A percentile compares a stretch with the other conserved stretches of the same genome.
Evolutionary conservation across 805 yeast genomes (phyloP).

Genomic region (Yarrowia keelungensis): DNA sequence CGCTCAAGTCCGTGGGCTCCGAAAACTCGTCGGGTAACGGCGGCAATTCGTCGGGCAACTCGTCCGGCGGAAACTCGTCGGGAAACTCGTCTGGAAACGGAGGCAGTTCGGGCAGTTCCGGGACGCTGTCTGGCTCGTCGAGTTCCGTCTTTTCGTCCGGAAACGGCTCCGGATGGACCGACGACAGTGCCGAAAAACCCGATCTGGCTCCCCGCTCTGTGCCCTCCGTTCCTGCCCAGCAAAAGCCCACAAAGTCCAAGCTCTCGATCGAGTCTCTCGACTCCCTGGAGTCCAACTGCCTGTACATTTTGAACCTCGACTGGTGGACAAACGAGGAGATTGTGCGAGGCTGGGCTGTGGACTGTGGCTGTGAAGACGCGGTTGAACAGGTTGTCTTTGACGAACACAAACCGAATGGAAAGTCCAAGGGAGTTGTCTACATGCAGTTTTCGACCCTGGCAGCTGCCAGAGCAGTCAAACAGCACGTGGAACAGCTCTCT

Average conservation of each 20-base stretch:
- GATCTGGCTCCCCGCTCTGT: constrained; percentile 14
- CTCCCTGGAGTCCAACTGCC: constrained; percentile 17
- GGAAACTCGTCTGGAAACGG: constrained; percentile 12
- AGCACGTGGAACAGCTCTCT: constrained; percentile 33
- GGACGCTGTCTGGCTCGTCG: background rate
- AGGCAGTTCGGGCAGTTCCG: background rate
- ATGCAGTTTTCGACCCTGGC: constrained; percentile 39
- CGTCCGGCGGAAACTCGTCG: constrained; percentile 8
- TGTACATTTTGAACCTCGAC: constrained; percentile 40
- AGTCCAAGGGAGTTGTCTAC: constrained; percentile 43
- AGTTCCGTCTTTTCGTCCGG: constrained; percentile 2
- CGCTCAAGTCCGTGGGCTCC: constrained; percentile 11
- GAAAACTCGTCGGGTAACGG: constrained; percentile 12
- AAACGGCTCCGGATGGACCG: background rate
- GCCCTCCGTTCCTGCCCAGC: constrained; percentile 1
- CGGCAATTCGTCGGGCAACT: constrained; percentile 5
- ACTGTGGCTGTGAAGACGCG: constrained; percentile 24
- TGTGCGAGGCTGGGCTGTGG: constrained; percentile 43
- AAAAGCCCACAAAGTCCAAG: constrained; percentile 14
- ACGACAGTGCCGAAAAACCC: constrained; percentile 3
- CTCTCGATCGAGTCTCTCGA: constrained; percentile 14
- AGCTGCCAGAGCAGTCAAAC: constrained; percentile 40
- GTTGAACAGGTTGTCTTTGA: constrained; percentile 41
- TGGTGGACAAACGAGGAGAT: constrained; percentile 46
- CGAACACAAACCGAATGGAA: constrained; percentile 44